These are phyloP conservation scores for Claviceps africana DNA, from an alignment of 2,329 filamentous ascomycete genomes.

Conservation along the genomic window DNA sequence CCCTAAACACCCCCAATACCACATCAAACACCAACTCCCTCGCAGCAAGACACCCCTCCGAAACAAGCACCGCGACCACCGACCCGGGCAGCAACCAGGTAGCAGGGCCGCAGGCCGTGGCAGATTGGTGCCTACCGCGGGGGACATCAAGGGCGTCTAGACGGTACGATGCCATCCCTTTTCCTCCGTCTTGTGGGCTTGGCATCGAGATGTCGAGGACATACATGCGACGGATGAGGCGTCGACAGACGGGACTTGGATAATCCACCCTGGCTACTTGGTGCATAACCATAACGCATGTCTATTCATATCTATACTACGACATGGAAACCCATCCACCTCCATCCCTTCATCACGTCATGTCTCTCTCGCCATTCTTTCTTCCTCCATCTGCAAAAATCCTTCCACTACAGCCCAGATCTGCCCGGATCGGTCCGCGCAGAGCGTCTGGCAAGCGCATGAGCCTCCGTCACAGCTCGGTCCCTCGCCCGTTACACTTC, in stretches of 20 bases:
- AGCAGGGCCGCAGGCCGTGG: too few relatives aligned
- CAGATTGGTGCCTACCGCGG: too few relatives aligned
- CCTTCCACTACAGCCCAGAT: conserved; percentile 20
- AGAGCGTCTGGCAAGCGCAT: conserved; percentile 5
- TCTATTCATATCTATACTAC: background rate
- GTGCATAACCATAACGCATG: background rate
- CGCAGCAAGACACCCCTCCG: too few relatives aligned
- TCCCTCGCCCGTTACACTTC: background rate
- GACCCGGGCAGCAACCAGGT: too few relatives aligned
- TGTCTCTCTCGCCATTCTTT: background rate
- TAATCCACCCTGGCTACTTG: background rate
- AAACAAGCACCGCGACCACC: too few relatives aligned
- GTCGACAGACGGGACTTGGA: background rate
- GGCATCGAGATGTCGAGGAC: too few relatives aligned
- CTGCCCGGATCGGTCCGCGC: conserved; percentile 12
- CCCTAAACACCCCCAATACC: too few relatives aligned
- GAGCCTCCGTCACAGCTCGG: background rate
- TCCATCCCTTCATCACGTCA: background rate
- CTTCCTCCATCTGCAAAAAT: conserved; percentile 14
- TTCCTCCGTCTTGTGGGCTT: too few relatives aligned
- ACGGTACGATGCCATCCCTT: too few relatives aligned
- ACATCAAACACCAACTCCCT: too few relatives aligned
- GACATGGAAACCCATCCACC: background rate
- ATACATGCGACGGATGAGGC: background rate
- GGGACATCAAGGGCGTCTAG: too few relatives aligned